Percentiles rank a stretch among this genome's conserved stretches.
These are phyloP conservation scores for Glycine latifolia DNA, from an alignment of 306 rosid genomes.

Conservation along the genomic window DNA sequence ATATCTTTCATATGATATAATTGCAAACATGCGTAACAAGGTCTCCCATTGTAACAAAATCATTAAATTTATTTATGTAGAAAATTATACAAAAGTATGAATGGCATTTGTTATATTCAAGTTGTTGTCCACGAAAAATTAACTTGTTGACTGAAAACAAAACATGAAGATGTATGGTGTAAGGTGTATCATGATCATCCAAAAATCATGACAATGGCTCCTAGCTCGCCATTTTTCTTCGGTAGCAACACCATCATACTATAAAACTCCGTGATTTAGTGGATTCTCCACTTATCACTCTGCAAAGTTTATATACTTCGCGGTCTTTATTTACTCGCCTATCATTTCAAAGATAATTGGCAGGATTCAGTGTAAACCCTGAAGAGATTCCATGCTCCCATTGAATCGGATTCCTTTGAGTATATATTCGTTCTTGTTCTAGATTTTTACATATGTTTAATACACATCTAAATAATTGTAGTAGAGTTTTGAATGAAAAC, in stretches of 20 bases:
- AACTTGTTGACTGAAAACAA: not conserved
- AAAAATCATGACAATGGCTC: not conserved
- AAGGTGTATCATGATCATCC: not conserved
- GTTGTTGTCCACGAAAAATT: not conserved
- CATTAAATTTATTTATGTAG: too few relatives aligned
- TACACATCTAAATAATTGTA: too few relatives aligned
- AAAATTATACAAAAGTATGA: too few relatives aligned
- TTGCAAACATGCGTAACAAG: too few relatives aligned
- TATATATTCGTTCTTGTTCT: constrained; percentile 1
- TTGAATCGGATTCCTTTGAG: not conserved
- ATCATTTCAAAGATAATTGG: constrained; percentile 27
- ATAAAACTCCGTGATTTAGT: constrained; percentile 34
- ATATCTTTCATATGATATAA: too few relatives aligned
- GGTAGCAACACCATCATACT: not conserved
- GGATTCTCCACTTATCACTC: constrained; percentile 43
- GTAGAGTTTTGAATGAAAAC: too few relatives aligned
- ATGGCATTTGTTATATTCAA: too few relatives aligned
- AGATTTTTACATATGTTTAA: not conserved
- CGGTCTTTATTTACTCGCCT: constrained; percentile 11
- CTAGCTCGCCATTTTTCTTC: not conserved
- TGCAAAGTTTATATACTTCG: not conserved
- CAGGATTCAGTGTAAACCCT: constrained; percentile 12
- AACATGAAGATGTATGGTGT: not conserved
- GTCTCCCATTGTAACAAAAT: too few relatives aligned
- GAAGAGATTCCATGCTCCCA: not conserved